These are phyloP conservation scores for Larix sibirica DNA, from an alignment of 83 land plant species.

Conservation along the genomic window DNA sequence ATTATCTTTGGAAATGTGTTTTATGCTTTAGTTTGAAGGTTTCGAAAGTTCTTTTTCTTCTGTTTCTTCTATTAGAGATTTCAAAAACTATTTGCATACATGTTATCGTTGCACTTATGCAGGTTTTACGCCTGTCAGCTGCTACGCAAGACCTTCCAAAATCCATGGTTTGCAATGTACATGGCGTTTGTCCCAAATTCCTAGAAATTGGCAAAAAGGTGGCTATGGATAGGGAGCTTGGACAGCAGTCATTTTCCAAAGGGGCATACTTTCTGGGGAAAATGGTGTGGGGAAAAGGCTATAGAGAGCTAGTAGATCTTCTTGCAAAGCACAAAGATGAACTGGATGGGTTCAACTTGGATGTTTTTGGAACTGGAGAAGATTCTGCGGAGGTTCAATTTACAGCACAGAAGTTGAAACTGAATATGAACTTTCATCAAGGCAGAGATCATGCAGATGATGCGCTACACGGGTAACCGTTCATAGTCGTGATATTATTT, in stretches of 20 bases:
- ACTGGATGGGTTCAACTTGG: constrained; percentile 77
- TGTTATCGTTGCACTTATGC: constrained; percentile 6
- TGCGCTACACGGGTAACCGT: constrained; percentile 86
- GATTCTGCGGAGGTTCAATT: constrained; percentile 87
- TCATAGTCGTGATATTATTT: not conserved
- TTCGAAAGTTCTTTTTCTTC: not conserved
- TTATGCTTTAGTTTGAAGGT: not conserved
- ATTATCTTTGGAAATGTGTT: not conserved
- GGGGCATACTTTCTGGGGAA: constrained; percentile 97
- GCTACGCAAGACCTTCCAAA: constrained; percentile 94
- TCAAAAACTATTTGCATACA: not conserved
- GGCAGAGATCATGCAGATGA: constrained; percentile 98
- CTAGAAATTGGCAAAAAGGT: constrained; percentile 78
- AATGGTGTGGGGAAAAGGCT: constrained; percentile 99
- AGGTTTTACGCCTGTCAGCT: constrained; percentile 94
- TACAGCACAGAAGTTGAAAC: constrained; percentile 60
- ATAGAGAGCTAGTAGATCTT: constrained; percentile 91
- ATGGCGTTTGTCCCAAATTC: constrained; percentile 97
- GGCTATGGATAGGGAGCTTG: constrained; percentile 64
- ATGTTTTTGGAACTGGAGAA: constrained; percentile 95
- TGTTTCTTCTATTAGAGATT: not conserved
- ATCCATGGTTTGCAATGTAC: constrained; percentile 92
- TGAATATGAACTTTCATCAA: constrained; percentile 78
- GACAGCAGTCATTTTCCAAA: constrained; percentile 68
- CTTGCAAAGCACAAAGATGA: constrained; percentile 71